Conservation (phyloP, 495 filamentous ascomycete genomes). For the Lophiotrema nucula region DNA sequence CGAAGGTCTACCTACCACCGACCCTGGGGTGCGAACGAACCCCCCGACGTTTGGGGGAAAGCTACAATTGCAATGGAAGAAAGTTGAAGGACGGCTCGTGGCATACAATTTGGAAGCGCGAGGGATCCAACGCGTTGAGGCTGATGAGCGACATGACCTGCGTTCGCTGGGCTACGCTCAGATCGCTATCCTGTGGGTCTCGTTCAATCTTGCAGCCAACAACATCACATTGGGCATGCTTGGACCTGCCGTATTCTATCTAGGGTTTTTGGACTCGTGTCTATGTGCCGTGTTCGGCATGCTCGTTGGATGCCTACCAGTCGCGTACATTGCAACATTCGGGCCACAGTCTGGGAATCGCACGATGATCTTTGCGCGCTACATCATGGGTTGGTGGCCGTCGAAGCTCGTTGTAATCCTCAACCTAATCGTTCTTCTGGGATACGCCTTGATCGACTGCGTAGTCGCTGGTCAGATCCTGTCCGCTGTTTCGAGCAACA, state of each 20-base stretch:
- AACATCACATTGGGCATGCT: constrained; percentile 74
- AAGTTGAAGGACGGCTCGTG: constrained; percentile 37
- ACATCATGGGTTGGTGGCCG: constrained; percentile 79
- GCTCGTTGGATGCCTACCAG: constrained; percentile 53
- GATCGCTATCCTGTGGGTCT: constrained; percentile 68
- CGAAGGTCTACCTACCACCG: constrained; percentile 14
- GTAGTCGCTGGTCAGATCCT: constrained; percentile 75
- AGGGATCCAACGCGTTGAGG: constrained; percentile 65
- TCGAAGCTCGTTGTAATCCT: constrained; percentile 70
- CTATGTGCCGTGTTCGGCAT: constrained; percentile 66
- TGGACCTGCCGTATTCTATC: constrained; percentile 64
- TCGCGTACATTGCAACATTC: constrained; percentile 71
- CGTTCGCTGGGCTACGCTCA: constrained; percentile 62
- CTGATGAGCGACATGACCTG: constrained; percentile 61
- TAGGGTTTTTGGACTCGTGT: constrained; percentile 66
- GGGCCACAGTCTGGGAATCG: constrained; percentile 69
- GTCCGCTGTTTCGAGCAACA: constrained; percentile 62
- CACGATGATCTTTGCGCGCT: constrained; percentile 70
- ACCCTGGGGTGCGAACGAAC: neutral
- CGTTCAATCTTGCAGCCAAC: constrained; percentile 72
- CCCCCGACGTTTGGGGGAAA: constrained; percentile 4
- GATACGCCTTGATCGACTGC: constrained; percentile 68
- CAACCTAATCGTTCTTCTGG: constrained; percentile 69
- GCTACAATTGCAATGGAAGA: constrained; percentile 17
- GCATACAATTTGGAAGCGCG: constrained; percentile 58